A percentile compares a stretch with the other conserved stretches of the same genome.
These are phyloP conservation scores for Metschnikowia kofuensis DNA, from an alignment of 805 yeast species.

Conservation along the genomic window DNA sequence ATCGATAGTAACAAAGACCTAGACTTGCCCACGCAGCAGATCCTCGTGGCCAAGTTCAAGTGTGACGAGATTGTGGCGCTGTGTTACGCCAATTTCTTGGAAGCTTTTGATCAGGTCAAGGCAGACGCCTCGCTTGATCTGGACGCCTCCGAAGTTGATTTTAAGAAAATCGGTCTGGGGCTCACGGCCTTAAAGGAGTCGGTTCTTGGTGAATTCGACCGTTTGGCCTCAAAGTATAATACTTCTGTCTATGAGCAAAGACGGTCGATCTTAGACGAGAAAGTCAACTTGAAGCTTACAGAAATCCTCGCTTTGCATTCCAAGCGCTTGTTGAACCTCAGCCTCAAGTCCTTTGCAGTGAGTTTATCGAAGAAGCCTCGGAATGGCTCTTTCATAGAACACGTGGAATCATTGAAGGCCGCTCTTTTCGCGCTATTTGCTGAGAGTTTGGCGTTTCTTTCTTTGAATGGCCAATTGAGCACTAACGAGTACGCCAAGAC, in stretches of 20 bases:
- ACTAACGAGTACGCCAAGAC: slow-evolving; percentile 19
- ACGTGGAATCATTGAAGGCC: slow-evolving; percentile 12
- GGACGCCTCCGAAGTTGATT: slow-evolving; percentile 32
- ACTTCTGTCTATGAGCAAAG: slow-evolving; percentile 64
- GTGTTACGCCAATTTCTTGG: slow-evolving; percentile 29
- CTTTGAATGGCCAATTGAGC: slow-evolving; percentile 28
- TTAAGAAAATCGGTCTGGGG: slow-evolving; percentile 42
- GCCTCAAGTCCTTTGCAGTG: slow-evolving; percentile 10
- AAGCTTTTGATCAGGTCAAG: slow-evolving; percentile 16
- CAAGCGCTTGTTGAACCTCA: slow-evolving; percentile 15
- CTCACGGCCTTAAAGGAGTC: slow-evolving; percentile 44
- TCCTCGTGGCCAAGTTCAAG: slow-evolving; percentile 87
- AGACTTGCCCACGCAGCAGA: slow-evolving; percentile 95
- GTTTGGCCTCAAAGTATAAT: slow-evolving; percentile 73
- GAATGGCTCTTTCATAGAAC: slow-evolving; percentile 14
- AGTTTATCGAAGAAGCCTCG: slow-evolving; percentile 13
- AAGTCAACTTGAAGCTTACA: slow-evolving; percentile 43
- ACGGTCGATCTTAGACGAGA: slow-evolving; percentile 45
- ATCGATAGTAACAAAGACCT: slow-evolving; percentile 90
- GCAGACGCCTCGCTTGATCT: slow-evolving; percentile 3
- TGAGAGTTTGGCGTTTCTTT: slow-evolving; percentile 18
- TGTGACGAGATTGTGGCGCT: slow-evolving; percentile 79
- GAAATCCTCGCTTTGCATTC: slow-evolving; percentile 38
- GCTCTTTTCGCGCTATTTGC: slow-evolving; percentile 13
- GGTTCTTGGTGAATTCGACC: slow-evolving; percentile 57